Evolutionary conservation across 768 basidiomycete species (phyloP).

Genomic region (Lentinula sp.): DNA sequence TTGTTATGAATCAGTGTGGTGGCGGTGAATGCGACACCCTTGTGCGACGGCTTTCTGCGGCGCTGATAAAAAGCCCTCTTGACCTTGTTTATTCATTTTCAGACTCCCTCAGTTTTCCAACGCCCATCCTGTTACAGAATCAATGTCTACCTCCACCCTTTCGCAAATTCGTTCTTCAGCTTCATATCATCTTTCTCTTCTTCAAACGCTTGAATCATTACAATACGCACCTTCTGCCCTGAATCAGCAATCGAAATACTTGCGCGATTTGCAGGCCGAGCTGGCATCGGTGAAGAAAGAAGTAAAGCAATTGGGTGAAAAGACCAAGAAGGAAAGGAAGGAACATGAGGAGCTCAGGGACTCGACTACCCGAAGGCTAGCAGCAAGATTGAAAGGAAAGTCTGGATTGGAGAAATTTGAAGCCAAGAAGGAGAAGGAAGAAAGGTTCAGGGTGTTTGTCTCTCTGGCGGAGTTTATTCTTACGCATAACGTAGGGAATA

Average conservation of each 20-base stretch:
- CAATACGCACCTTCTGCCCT: constrained; percentile 35
- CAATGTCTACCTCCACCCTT: neutral
- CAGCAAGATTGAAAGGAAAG: constrained; percentile 34
- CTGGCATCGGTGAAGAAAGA: constrained; percentile 16
- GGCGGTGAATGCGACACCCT: neutral
- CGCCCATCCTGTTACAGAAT: neutral
- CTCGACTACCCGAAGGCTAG: constrained; percentile 30
- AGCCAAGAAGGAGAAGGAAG: constrained; percentile 37
- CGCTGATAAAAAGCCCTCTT: neutral
- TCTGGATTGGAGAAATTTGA: constrained; percentile 29
- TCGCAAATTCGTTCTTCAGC: constrained; percentile 27
- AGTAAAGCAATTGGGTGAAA: constrained; percentile 23
- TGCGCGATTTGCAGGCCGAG: constrained; percentile 27
- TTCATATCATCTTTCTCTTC: constrained; percentile 29
- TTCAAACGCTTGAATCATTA: constrained; percentile 26
- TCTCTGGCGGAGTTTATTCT: neutral
- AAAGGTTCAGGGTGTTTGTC: constrained; percentile 23
- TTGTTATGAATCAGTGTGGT: neutral
- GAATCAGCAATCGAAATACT: constrained; percentile 27
- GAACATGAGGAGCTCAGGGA: constrained; percentile 35
- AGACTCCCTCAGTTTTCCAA: neutral
- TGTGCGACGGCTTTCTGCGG: no score
- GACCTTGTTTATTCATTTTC: neutral
- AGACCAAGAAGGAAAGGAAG: constrained; percentile 39
- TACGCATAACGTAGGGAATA: constrained; percentile 29